Evolutionary conservation across 192 early-diverging fungal genomes (phyloP), one percentile per base, ranked within the genome.

Genomic region (Fimicolochytrium jonesii): DNA sequence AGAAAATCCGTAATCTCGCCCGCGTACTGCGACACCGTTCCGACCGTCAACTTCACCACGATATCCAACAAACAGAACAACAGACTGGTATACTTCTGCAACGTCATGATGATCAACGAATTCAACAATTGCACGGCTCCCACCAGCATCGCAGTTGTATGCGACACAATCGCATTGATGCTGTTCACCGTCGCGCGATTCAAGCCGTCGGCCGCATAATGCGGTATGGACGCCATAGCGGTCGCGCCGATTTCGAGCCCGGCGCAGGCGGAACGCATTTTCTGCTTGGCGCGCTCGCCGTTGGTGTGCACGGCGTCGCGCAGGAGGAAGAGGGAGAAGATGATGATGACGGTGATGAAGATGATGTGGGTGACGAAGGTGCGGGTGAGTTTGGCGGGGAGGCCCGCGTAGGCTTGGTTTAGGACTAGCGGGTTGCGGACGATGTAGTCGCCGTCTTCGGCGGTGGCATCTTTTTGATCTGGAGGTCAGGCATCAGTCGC

Each of bases 51-150:
- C 37, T 56, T 41, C 7, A 67, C 56, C 18, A 67, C 22, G 33
- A 46, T 30, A 42, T 67, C 66, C 32, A 67, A 22, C 13, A 60
- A 9, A 41, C 66, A 67, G 44, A 60, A 42, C 37, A 67, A 47
- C 48, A 67, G 33, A 10, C 50, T 41, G 15, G 46, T 50, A 33
- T 67, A 67, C 17, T 49, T 36, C 3, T 45, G 30, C 25, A 67
- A 17, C 28, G 60, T n/a, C 34, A 59, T 41, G 7, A 67, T 31
- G 0, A 67, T 30, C 57, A 67, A 28, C 17, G 36, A n/a, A 37
- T 60, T 59, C 45, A 67, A 31, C 9, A 67, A 31, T 10, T 45
- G 13, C 20, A 67, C 50, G 32, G 49, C 47, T 7, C 56, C 66
- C 10, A 35, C 28, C 34, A 67, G 39, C 47, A 51, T 51, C 10